phyloP scores from a whole-genome alignment of 352 stramenopile genomes.

The Globisporangium irregulare region DNA sequence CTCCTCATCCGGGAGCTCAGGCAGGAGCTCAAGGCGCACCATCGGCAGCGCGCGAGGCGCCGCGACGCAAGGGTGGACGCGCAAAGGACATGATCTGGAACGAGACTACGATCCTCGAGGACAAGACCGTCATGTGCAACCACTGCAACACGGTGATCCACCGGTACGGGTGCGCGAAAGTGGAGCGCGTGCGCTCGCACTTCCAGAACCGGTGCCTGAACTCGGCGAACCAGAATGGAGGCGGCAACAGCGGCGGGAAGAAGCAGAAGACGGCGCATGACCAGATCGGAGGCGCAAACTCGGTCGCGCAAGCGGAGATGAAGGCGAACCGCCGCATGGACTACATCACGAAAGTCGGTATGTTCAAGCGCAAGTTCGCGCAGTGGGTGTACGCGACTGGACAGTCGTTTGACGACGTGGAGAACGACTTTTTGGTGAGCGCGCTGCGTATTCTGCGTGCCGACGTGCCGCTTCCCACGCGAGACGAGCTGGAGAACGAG shows the following conservation, averaged over 20 bases:
- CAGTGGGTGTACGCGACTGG: slow-evolving; percentile 64
- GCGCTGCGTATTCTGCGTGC: slow-evolving; percentile 41
- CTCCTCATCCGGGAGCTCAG: background rate
- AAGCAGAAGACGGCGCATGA: slow-evolving; percentile 1
- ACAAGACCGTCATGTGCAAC: slow-evolving; percentile 72
- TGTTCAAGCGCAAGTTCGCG: slow-evolving; percentile 65
- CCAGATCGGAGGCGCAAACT: background rate
- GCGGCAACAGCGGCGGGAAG: slow-evolving; percentile 18
- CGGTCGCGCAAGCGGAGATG: background rate
- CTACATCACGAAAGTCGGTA: slow-evolving; percentile 43
- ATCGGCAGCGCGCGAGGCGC: background rate
- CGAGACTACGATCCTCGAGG: slow-evolving; percentile 45
- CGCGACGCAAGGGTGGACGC: slow-evolving; percentile 47
- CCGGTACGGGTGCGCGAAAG: slow-evolving; percentile 62
- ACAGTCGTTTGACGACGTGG: slow-evolving; percentile 42
- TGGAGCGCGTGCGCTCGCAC: slow-evolving; percentile 67
- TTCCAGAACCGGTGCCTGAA: slow-evolving; percentile 60
- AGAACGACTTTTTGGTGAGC: slow-evolving; percentile 40
- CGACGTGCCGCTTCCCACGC: slow-evolving; percentile 38
- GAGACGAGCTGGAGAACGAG: slow-evolving; percentile 63
- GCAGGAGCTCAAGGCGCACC: background rate
- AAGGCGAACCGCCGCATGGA: slow-evolving; percentile 16
- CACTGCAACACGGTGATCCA: slow-evolving; percentile 64
- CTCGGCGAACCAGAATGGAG: background rate
- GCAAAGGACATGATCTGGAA: slow-evolving; percentile 56